phyloP scores from a whole-genome alignment of 225 moss, liverwort and hornwort species.

The Pleurozium schreberi region DNA sequence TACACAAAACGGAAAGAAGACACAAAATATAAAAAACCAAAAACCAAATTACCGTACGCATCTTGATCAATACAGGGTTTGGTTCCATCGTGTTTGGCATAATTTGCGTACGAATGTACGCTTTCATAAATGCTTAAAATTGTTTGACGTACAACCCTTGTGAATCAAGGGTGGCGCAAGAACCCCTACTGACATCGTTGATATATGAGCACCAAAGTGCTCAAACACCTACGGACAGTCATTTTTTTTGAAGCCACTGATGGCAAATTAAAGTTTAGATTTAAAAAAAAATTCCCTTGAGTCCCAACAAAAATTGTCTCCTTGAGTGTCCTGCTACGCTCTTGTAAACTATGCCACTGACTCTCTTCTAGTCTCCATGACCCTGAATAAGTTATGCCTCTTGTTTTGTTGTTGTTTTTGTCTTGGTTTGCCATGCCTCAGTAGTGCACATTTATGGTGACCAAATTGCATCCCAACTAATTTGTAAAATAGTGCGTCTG shows the following conservation, averaged over 20 bases:
- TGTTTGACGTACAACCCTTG: too few species aligned
- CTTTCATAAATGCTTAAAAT: background rate
- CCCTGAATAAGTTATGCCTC: background rate
- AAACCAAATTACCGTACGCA: background rate
- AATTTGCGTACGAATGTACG: background rate
- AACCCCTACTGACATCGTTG: background rate
- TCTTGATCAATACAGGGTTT: background rate
- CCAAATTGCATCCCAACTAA: background rate
- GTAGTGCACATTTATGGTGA: constrained; percentile 19
- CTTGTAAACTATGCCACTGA: background rate
- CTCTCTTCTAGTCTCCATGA: background rate
- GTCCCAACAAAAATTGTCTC: background rate
- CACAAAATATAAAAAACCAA: background rate
- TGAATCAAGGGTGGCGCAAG: background rate
- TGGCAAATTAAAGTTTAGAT: background rate
- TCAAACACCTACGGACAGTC: background rate
- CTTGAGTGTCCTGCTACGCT: background rate
- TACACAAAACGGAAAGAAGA: background rate
- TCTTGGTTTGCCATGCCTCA: constrained; percentile 17
- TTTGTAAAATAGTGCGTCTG: background rate
- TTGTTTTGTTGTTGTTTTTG: background rate
- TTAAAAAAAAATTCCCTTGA: background rate
- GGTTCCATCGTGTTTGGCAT: background rate
- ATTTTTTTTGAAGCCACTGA: too few species aligned
- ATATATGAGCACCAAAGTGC: background rate